Conservation (phyloP, 2,329 filamentous ascomycete species). For the Coniella lustricola region DNA sequence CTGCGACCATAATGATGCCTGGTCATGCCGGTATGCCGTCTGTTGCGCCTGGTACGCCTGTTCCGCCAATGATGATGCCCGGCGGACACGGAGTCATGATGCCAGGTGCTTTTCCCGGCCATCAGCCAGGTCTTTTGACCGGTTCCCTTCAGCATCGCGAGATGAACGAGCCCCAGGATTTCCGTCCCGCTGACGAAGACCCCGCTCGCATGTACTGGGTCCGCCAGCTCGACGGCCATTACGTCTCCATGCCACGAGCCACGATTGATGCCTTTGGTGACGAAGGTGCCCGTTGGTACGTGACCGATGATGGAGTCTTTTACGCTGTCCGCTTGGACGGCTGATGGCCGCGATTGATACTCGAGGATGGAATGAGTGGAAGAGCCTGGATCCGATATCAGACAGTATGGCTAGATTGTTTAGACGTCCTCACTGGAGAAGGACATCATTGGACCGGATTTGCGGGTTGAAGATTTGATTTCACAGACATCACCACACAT, state of each 20-base stretch:
- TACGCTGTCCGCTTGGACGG: constrained; percentile 50
- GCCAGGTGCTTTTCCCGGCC: constrained; percentile 31
- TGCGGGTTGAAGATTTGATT: neutral
- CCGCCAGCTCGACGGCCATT: constrained; percentile 53
- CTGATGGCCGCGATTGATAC: neutral
- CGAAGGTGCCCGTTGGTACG: constrained; percentile 52
- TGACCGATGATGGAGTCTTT: constrained; percentile 50
- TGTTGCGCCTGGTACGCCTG: constrained; percentile 9
- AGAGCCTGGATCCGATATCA: neutral
- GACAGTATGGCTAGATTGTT: neutral
- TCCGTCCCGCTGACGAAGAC: constrained; percentile 55
- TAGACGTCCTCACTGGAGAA: neutral
- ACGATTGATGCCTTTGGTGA: constrained; percentile 50
- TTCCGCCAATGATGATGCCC: constrained; percentile 15
- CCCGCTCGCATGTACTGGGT: constrained; percentile 54
- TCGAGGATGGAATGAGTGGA: neutral
- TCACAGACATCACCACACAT: neutral
- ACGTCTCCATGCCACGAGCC: constrained; percentile 51
- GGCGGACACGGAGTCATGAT: constrained; percentile 13
- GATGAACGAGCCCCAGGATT: constrained; percentile 52
- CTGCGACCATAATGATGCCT: neutral
- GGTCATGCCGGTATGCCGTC: neutral
- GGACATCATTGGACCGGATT: neutral
- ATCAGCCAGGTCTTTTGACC: constrained; percentile 22
- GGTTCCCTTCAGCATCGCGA: constrained; percentile 43